Evolutionary conservation across 2,329 filamentous ascomycete species (phyloP).

Genomic region (Botrytis deweyae): DNA sequence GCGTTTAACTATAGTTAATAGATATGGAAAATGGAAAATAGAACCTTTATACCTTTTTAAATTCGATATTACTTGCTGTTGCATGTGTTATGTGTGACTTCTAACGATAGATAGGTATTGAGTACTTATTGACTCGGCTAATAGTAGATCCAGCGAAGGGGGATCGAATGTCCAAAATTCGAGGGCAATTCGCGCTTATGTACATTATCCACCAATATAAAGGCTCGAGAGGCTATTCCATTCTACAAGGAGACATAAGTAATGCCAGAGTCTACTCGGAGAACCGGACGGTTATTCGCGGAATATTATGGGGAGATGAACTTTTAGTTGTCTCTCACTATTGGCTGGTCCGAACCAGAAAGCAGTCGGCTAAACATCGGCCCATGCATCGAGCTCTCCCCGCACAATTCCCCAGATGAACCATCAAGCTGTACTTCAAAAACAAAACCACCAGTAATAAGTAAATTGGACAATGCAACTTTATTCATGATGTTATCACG

Average conservation of each 20-base stretch:
- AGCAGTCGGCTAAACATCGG: neutral
- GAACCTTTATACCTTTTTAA: neutral
- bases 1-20: neutral
- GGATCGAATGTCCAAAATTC: neutral
- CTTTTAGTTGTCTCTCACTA: neutral
- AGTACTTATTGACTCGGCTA: neutral
- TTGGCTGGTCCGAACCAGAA: neutral
- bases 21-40: neutral
- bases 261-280: neutral
- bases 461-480: slow-evolving; percentile 12
- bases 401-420: slow-evolving; percentile 14
- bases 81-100: neutral
- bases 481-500: slow-evolving; percentile 17
- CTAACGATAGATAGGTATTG: neutral
- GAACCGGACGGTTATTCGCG: neutral
- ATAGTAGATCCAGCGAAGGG: neutral
- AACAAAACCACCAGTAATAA: neutral
- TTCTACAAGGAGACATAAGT: neutral
- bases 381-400: neutral
- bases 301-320: neutral
- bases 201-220: neutral
- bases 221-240: neutral
- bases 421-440: slow-evolving; percentile 1
- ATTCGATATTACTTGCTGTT: neutral
- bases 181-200: neutral